These are phyloP conservation scores for Vigna angularis DNA, from an alignment of 306 rosid genomes.

Conservation along the genomic window DNA sequence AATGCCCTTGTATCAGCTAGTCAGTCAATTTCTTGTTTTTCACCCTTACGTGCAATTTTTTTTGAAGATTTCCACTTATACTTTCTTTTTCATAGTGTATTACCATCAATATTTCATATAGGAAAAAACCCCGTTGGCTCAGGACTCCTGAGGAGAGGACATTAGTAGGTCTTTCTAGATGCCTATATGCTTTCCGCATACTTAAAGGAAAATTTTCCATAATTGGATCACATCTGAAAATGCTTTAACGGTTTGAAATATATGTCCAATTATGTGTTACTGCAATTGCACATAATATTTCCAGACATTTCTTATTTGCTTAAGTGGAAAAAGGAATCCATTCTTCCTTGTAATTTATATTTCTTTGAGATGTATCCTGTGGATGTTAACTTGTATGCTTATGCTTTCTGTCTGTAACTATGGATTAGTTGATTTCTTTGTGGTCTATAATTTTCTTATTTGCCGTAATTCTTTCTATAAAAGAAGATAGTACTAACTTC, in stretches of 20 bases:
- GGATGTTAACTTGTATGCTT: not conserved
- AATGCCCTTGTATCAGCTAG: not conserved
- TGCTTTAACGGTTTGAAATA: conserved; percentile 22
- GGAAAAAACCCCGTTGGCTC: not conserved
- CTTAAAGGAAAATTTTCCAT: conserved; percentile 23
- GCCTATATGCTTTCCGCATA: not conserved
- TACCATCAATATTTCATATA: not conserved
- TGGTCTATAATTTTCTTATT: not conserved
- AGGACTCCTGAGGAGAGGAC: conserved; percentile 20
- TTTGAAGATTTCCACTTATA: conserved; percentile 1
- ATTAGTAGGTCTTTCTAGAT: not conserved
- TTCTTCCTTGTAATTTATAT: not conserved
- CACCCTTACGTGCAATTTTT: not conserved
- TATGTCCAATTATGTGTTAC: conserved; percentile 6
- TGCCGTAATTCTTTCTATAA: no score
- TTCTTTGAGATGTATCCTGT: conserved; percentile 23
- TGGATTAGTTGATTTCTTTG: not conserved
- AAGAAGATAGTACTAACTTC: no score
- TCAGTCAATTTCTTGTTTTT: not conserved
- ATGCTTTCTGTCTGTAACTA: no score
- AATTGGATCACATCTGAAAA: conserved; percentile 6
- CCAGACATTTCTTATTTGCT: not conserved
- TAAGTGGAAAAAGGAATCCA: conserved; percentile 4
- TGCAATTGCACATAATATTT: conserved; percentile 25
- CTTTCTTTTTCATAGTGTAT: not conserved